phyloP scores from a whole-genome alignment of 257 asterid genomes.

The Solanum piurae region DNA sequence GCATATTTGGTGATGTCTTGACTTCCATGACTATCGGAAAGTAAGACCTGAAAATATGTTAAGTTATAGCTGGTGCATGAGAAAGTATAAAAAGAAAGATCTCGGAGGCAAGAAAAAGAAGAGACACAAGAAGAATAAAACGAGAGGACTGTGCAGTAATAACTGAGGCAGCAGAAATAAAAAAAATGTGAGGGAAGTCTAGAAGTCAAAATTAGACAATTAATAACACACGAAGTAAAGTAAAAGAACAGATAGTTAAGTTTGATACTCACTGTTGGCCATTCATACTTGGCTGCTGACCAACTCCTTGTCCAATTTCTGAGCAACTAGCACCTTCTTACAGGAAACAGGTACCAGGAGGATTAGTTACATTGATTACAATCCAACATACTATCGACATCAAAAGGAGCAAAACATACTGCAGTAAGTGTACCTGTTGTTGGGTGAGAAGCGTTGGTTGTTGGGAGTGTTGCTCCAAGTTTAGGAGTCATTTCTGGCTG shows the following conservation, averaged over 20 bases:
- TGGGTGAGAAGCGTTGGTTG: not conserved
- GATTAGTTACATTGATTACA: not conserved
- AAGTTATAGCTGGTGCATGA: not conserved
- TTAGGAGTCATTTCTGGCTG: not conserved
- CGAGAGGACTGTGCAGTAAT: not conserved
- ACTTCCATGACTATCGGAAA: not conserved
- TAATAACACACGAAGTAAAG: not conserved
- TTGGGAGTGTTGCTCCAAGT: not conserved
- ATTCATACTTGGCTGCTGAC: not conserved
- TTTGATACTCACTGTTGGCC: conserved; percentile 5
- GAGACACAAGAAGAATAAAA: not conserved
- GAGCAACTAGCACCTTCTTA: not conserved
- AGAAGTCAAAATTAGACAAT: not conserved
- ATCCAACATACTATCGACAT: not conserved
- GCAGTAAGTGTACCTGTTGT: not conserved
- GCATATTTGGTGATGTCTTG: not conserved
- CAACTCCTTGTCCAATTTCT: not conserved
- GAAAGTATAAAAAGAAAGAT: not conserved
- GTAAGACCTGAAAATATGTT: conserved; percentile 5
- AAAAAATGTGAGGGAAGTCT: not conserved
- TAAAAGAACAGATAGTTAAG: not conserved
- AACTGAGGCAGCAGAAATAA: not conserved
- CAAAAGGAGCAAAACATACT: not conserved
- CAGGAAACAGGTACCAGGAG: not conserved
- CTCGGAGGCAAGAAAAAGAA: not conserved